Evolutionary conservation across 805 yeast genomes (phyloP).

Genomic region (Lipomyces kockii): DNA sequence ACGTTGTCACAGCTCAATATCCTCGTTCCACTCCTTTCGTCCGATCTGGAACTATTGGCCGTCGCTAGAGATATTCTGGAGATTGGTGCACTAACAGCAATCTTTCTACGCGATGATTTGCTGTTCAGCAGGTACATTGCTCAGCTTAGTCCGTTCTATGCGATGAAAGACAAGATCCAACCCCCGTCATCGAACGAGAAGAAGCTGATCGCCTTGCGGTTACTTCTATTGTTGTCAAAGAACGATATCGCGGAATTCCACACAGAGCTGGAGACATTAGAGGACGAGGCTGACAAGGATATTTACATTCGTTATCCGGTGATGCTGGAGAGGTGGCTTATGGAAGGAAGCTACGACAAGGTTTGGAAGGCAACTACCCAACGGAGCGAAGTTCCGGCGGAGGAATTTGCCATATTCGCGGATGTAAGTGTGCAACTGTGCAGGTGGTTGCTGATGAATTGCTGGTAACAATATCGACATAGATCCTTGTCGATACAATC

Average conservation of each 20-base stretch:
- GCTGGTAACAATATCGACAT: neutral
- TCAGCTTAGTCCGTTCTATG: constrained; percentile 79
- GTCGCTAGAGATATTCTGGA: constrained; percentile 85
- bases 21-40: constrained; percentile 62
- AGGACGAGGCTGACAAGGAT: constrained; percentile 66
- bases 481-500: constrained; percentile 60
- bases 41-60: constrained; percentile 60
- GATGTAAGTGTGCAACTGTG: constrained; percentile 43
- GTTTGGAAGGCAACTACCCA: constrained; percentile 78
- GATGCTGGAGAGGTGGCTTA: constrained; percentile 86
- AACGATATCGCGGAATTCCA: constrained; percentile 89
- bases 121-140: constrained; percentile 74
- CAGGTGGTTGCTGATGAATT: neutral
- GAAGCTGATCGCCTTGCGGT: constrained; percentile 74
- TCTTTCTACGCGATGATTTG: constrained; percentile 63
- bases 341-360: constrained; percentile 95
- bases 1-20: constrained; percentile 78
- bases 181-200: constrained; percentile 64
- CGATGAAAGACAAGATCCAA: constrained; percentile 46
- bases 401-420: constrained; percentile 80
- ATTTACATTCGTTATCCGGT: constrained; percentile 80
- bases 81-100: constrained; percentile 81
- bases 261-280: constrained; percentile 79
- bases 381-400: constrained; percentile 54
- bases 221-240: constrained; percentile 75